Evolutionary conservation across 2,329 filamentous ascomycete genomes (phyloP).

Genomic region (Ophiostoma ips): DNA sequence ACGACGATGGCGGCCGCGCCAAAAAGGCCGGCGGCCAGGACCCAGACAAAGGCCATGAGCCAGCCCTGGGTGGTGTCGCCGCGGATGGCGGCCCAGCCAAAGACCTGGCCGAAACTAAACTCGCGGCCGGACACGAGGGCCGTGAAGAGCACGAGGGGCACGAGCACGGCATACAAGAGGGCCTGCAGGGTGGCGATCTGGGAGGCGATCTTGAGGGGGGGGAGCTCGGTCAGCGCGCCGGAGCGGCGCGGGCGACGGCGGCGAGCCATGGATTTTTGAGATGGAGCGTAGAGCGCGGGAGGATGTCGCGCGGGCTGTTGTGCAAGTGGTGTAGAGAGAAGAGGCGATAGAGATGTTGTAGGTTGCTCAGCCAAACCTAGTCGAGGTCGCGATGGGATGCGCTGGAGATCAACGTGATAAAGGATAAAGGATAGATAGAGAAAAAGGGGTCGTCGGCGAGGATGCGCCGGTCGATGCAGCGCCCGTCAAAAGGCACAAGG

Average conservation of each 20-base stretch:
- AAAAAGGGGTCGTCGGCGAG: neutral
- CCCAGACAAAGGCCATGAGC: conserved; percentile 43
- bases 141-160: conserved; percentile 43
- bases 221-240: conserved; percentile 47
- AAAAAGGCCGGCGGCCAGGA: conserved; percentile 40
- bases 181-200: conserved; percentile 45
- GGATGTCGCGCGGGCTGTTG: too few species aligned
- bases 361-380: too few species aligned
- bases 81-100: conserved; percentile 44
- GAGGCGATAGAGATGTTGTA: neutral
- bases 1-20: conserved; percentile 75
- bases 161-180: conserved; percentile 38
- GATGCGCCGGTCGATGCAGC: neutral
- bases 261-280: conserved; percentile 2
- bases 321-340: too few species aligned
- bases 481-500: too few species aligned
- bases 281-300: neutral
- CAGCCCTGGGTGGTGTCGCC: conserved; percentile 50
- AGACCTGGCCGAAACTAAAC: conserved; percentile 39
- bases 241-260: conserved; percentile 30
- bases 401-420: neutral
- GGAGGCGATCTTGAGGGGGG: conserved; percentile 42
- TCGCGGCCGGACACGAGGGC: conserved; percentile 41
- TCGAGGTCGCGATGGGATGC: neutral
- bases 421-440: too few species aligned